A percentile compares a stretch with the other conserved stretches of the same genome.
Conservation (phyloP, 83 land plant species). For the Diphasiastrum complanatum region DNA sequence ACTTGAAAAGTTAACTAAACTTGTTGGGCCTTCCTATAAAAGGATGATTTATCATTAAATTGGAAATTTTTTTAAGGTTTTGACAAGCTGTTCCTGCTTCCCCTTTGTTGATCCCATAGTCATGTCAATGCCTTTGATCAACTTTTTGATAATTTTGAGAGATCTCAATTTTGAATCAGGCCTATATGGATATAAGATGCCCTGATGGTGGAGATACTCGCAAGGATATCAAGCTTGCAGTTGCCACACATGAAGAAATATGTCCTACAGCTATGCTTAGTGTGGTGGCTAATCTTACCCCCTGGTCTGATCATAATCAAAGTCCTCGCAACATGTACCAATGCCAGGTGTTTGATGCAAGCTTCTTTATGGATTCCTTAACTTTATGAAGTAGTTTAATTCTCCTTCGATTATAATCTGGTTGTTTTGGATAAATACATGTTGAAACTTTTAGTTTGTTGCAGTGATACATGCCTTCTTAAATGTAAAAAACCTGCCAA, state of each 20-base stretch:
- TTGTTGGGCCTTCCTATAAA: background rate
- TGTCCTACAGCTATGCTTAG: conserved; percentile 84
- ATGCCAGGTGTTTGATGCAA: conserved; percentile 64
- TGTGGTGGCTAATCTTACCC: conserved; percentile 91
- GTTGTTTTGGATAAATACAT: no score
- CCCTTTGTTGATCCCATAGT: background rate
- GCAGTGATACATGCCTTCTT: no score
- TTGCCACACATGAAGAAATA: conserved; percentile 84
- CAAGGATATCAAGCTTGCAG: conserved; percentile 31
- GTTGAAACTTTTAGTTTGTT: no score
- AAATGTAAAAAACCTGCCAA: no score
- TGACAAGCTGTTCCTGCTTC: background rate
- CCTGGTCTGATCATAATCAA: conserved; percentile 99
- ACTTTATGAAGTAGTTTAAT: no score
- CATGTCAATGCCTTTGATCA: background rate
- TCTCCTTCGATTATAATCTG: no score
- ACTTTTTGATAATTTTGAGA: background rate
- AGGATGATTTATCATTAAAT: background rate
- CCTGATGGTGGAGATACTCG: conserved; percentile 90
- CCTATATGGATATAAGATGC: conserved; percentile 91
- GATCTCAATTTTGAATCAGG: conserved; percentile 41
- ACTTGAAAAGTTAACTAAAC: background rate
- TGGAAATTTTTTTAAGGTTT: background rate
- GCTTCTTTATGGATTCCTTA: background rate
- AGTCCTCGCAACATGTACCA: conserved; percentile 99